phyloP scores from a whole-genome alignment of 768 basidiomycete species.

The Naematelia aurantialba region DNA sequence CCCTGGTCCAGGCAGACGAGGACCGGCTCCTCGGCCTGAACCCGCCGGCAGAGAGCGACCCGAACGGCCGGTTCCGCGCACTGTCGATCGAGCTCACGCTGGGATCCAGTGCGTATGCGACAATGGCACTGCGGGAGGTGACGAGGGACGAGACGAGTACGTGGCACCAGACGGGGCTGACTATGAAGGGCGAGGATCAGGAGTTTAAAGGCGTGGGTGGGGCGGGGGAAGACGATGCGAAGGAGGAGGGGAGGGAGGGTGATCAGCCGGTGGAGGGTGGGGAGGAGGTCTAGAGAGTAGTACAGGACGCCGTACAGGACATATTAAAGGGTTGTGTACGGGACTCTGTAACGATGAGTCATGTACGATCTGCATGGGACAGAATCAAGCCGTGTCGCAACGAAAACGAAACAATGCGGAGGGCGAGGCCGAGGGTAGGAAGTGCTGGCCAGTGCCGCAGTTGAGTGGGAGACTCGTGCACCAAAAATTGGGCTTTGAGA shows the following conservation, averaged over 20 bases:
- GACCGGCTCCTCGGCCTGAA: conserved; percentile 75
- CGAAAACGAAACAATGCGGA: no score
- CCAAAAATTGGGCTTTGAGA: no score
- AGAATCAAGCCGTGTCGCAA: no score
- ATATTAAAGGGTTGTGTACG: not conserved
- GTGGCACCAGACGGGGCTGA: conserved; percentile 47
- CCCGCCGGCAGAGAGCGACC: conserved; percentile 57
- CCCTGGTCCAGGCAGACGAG: conserved; percentile 91
- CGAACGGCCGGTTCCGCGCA: conserved; percentile 79
- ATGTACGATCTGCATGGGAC: no score
- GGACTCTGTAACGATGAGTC: no score
- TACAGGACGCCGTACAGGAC: not conserved
- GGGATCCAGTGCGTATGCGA: conserved; percentile 90
- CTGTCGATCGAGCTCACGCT: conserved; percentile 80
- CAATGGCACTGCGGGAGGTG: conserved; percentile 72
- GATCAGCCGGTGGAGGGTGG: conserved; percentile 5
- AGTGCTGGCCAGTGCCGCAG: no score
- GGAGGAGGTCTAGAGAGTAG: conserved; percentile 4
- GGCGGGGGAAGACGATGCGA: conserved; percentile 7
- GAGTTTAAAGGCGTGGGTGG: conserved; percentile 29
- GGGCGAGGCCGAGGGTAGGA: no score
- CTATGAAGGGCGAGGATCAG: conserved; percentile 43
- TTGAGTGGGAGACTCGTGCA: no score
- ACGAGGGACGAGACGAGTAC: conserved; percentile 47
- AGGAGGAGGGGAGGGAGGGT: conserved; percentile 1